phyloP scores from a whole-genome alignment of 371 early-diverging fungal genomes.

The Actinomucor elegans region DNA sequence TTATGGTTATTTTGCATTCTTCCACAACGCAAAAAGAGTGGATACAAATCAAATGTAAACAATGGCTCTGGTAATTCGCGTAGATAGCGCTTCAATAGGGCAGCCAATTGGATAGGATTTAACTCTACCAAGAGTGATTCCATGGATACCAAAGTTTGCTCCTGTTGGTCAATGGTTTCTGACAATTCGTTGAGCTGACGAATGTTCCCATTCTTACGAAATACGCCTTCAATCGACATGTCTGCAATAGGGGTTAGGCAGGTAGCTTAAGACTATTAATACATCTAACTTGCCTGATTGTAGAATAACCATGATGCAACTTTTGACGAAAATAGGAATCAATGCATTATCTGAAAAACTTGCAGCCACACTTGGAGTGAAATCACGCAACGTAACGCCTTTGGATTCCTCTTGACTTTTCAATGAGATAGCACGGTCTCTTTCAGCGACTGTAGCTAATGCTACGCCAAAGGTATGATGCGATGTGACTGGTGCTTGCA shows the following conservation, averaged over 20 bases:
- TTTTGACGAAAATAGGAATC: slow-evolving; percentile 85
- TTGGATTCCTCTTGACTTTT: not conserved
- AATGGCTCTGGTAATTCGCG: slow-evolving; percentile 96
- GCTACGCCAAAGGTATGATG: slow-evolving; percentile 47
- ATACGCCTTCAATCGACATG: slow-evolving; percentile 90
- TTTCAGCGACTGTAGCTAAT: slow-evolving; percentile 21
- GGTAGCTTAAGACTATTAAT: not conserved
- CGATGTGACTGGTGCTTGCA: slow-evolving; percentile 16
- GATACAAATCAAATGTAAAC: slow-evolving; percentile 82
- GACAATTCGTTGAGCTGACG: slow-evolving; percentile 76
- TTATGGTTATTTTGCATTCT: slow-evolving; percentile 23
- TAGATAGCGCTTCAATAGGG: slow-evolving; percentile 90
- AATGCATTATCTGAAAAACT: slow-evolving; percentile 43
- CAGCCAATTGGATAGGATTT: slow-evolving; percentile 89
- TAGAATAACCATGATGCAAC: slow-evolving; percentile 69
- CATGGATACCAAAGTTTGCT: not conserved
- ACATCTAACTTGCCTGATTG: slow-evolving; percentile 63
- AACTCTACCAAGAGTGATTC: slow-evolving; percentile 52
- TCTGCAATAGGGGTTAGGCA: slow-evolving; percentile 61
- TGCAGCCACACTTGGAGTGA: slow-evolving; percentile 58
- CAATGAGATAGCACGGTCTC: slow-evolving; percentile 56
- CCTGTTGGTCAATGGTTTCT: slow-evolving; percentile 49
- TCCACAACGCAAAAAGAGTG: slow-evolving; percentile 76
- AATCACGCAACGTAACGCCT: slow-evolving; percentile 8
- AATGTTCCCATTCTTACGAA: slow-evolving; percentile 97